These are phyloP conservation scores for Paspalum vaginatum DNA, from an alignment of 176 grass and related monocot genomes.

Conservation along the genomic window DNA sequence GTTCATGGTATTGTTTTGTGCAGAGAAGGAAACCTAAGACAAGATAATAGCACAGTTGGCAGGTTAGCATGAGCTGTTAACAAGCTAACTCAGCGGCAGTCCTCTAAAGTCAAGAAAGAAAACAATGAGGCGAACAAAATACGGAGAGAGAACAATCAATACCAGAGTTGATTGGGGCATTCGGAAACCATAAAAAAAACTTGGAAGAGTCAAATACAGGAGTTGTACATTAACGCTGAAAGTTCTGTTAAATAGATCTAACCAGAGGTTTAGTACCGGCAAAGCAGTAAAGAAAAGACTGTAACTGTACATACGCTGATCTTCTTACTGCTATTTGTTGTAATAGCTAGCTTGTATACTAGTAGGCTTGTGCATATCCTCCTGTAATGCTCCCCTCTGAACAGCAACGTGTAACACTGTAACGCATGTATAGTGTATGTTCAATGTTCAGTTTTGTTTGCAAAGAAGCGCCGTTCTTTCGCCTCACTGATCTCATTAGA, in stretches of 20 bases:
- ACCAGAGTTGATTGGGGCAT: neutral
- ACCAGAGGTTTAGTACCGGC: neutral
- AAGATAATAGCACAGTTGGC: slow-evolving; percentile 3
- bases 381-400: slow-evolving; percentile 11
- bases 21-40: slow-evolving; percentile 45
- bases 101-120: neutral
- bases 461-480: neutral
- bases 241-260: slow-evolving; percentile 5
- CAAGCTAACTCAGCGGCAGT: slow-evolving; percentile 24
- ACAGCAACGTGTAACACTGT: slow-evolving; percentile 42
- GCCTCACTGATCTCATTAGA: neutral
- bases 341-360: slow-evolving; percentile 6
- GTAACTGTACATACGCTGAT: slow-evolving; percentile 30
- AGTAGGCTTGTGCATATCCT: slow-evolving; percentile 38
- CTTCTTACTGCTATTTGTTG: slow-evolving; percentile 19
- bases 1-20: neutral
- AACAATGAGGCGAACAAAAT: neutral
- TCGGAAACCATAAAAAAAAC: neutral
- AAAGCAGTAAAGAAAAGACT: slow-evolving; percentile 6
- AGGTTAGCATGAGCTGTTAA: slow-evolving; percentile 22
- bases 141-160: neutral
- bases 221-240: neutral
- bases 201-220: slow-evolving; percentile 28
- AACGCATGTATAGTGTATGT: slow-evolving; percentile 19
- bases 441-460: neutral